phyloP scores from a whole-genome alignment of 2,329 filamentous ascomycete genomes.

The Aureobasidium namibiae region DNA sequence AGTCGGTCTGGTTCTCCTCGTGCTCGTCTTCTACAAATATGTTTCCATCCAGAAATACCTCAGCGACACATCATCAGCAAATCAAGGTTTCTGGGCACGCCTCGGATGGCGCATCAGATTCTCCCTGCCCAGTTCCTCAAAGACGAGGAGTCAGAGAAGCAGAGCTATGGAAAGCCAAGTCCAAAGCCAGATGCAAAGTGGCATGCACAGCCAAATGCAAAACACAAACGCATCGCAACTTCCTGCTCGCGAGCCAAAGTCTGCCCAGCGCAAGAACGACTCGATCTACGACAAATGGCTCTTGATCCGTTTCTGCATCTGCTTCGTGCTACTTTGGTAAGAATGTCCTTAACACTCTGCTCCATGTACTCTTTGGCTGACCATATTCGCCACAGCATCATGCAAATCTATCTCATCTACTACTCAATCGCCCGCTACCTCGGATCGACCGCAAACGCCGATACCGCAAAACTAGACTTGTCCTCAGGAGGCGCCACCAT shows the following conservation, averaged over 20 bases:
- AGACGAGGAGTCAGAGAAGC: background rate
- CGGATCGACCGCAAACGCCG: background rate
- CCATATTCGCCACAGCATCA: slow-evolving; percentile 6
- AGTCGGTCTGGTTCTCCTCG: background rate
- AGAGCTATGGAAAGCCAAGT: background rate
- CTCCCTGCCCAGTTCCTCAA: background rate
- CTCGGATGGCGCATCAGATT: slow-evolving; percentile 7
- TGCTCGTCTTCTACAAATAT: slow-evolving; percentile 11
- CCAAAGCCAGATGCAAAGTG: background rate
- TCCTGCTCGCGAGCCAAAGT: background rate
- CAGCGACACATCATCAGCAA: background rate
- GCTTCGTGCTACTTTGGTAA: slow-evolving; percentile 15
- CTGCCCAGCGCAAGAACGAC: background rate
- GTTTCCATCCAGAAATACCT: slow-evolving; percentile 4
- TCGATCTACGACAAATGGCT: slow-evolving; percentile 16
- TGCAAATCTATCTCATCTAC: slow-evolving; percentile 16
- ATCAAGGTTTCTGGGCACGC: background rate
- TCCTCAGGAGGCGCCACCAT: slow-evolving; percentile 5
- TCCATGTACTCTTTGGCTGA: background rate
- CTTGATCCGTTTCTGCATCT: slow-evolving; percentile 16
- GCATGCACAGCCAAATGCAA: background rate
- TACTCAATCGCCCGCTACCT: slow-evolving; percentile 10
- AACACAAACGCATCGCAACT: background rate
- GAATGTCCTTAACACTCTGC: background rate
- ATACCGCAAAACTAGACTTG: slow-evolving; percentile 12